A percentile compares a stretch with the other conserved stretches of the same genome.
phyloP scores from a whole-genome alignment of 352 stramenopile species.

The Thraustochytrium sp. region DNA sequence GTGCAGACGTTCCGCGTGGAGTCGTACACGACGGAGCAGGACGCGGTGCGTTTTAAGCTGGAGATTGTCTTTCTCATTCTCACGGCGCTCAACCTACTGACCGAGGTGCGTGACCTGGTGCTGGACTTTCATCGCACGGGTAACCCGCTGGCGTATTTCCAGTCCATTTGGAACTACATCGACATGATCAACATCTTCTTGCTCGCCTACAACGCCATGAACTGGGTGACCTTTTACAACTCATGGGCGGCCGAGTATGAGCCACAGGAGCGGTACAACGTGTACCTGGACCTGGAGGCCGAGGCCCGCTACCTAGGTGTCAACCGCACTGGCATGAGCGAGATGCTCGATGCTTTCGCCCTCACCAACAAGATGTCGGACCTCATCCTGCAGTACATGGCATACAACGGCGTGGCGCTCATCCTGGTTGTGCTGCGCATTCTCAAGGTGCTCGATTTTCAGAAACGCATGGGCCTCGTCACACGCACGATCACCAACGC shows the following conservation, averaged over 20 bases:
- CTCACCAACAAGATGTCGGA: not conserved
- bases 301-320: not conserved
- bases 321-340: not conserved
- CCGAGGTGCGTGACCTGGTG: not conserved
- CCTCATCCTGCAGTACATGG: not conserved
- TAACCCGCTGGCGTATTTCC: not conserved
- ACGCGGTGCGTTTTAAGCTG: not conserved
- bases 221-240: not conserved
- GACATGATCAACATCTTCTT: conserved; percentile 32
- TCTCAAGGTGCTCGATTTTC: conserved; percentile 39
- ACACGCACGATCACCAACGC: conserved; percentile 16
- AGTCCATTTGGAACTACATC: conserved; percentile 19
- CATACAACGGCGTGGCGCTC: not conserved
- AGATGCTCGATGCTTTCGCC: not conserved
- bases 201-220: not conserved
- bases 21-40: not conserved
- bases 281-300: conserved; percentile 14
- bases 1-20: conserved; percentile 31
- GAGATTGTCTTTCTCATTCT: conserved; percentile 13
- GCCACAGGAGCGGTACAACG: conserved; percentile 7
- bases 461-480: conserved; percentile 30
- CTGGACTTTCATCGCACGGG: not conserved
- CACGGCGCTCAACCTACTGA: not conserved
- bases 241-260: not conserved
- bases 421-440: conserved; percentile 5